Evolutionary conservation across 2,329 filamentous ascomycete genomes (phyloP), one percentile per base, ranked within the genome.

Genomic region (Monosporascus cannonballus): DNA sequence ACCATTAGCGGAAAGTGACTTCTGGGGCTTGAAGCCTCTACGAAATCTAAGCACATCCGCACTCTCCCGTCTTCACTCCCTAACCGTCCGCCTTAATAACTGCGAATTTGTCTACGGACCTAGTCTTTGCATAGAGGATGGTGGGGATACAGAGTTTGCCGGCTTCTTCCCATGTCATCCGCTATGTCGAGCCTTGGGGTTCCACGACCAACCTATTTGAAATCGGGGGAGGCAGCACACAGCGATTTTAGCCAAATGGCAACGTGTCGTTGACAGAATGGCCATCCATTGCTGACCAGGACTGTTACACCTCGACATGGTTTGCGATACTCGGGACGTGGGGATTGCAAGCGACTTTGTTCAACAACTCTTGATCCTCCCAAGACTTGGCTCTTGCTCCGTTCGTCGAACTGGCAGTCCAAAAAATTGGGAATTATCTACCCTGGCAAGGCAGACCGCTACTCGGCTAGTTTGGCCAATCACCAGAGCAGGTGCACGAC

Each of bases 1-100:
- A 52, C 51, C 17, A 45, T 52, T 17, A 52, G 22, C 27, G 34
- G 25, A 22, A 22, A 49, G 36, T 49, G 46, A 49, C 17, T 9
- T 25, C 5, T 52, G 46, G 47, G 27, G 46, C 14, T 18, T 52
- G 22, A 42, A 20, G 11, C 51, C 51, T 44, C 34, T 52, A 2
- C 47, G 15, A 25, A 49, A 38, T 20, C 11, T 52, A 2, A 48
- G 17, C 37, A n/a, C 46, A 4, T 22, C 37, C n/a, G 37, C 51
- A 18, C 24, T 52, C 4, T 25, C 22, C 6, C 39, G 20, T 45
- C n/a, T 50, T 42, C 48, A 6, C 48, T 20, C 22, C 4, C 24
- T 50, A 24, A 50, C 48, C 37, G 37, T 50, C 8, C 48, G 24
- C 17, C 37, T 50, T 5, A 50, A 50, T 25, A 44, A 30, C 17